Evolutionary conservation across 2,329 filamentous ascomycete genomes (phyloP), one percentile per base, ranked within the genome.

Genomic region (Colletotrichum brevisporum): DNA sequence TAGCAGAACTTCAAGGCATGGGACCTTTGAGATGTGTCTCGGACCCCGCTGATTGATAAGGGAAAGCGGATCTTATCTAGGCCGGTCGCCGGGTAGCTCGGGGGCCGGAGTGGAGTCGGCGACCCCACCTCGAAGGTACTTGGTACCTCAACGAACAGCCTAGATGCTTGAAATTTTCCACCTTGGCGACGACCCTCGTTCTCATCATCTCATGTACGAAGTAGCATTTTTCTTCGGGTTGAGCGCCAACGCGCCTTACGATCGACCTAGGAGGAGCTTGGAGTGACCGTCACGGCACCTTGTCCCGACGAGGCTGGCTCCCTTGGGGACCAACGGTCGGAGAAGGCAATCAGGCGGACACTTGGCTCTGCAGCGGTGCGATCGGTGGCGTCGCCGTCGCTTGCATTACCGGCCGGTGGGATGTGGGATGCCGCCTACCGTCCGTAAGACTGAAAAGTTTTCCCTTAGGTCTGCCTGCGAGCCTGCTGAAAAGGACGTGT

Each of bases 21-120:
- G 31, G 2, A 36, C 31, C 31, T 36, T 36, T 36, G 31, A 36
- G 31, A 36, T 36, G 31, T 36, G 31, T 10, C 31, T 36, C 9
- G 31, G 31, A 36, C 41, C 41, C 41, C 41, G 41, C 41, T 43
- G 41, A 15, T 26, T 41, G 56, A 52, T 57, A 21, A 8, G 12
- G 31, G 31, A 36, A 36, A 36, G 31, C 31, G 31, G 39, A 48
- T 26, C 53, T 43, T 43, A 43, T 43, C 41, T n/a, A 24, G 26
- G 43, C 51, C 57, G 63, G 63, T 43, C 24, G 57, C 41, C 41
- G 56, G 63, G 63, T 39, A 53, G 39, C 27, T 67, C 65, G 60
- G 64, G 9, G 45, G 36, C 64, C 59, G 56, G 31, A 45, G 36
- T 58, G 60, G 64, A 39, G 21, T 24, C 54, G 9, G 31, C 31